Evolutionary conservation across 352 stramenopile species (phyloP).

Genomic region (Phytophthora boehmeriae): DNA sequence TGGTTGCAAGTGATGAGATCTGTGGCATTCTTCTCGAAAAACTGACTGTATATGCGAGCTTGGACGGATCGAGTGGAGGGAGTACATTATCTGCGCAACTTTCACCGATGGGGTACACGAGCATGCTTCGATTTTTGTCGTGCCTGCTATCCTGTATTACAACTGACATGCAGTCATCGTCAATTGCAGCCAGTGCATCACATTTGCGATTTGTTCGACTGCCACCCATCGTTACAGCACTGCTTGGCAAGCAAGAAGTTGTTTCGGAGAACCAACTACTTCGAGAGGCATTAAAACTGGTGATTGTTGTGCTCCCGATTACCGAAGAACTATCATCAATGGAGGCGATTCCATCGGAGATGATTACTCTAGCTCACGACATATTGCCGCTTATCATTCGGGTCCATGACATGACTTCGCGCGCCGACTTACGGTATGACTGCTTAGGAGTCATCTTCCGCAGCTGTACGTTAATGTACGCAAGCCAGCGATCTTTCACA

Average conservation of each 20-base stretch:
- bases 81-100: slow-evolving; percentile 15
- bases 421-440: slow-evolving; percentile 56
- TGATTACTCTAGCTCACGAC: slow-evolving; percentile 44
- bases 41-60: slow-evolving; percentile 34
- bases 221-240: slow-evolving; percentile 47
- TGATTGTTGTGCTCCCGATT: slow-evolving; percentile 54
- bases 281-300: slow-evolving; percentile 61
- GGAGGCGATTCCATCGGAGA: slow-evolving; percentile 22
- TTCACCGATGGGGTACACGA: slow-evolving; percentile 37
- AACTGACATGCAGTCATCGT: slow-evolving; percentile 19
- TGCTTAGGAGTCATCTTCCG: slow-evolving; percentile 61
- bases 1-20: slow-evolving; percentile 51
- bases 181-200: slow-evolving; percentile 20
- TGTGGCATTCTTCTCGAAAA: slow-evolving; percentile 41
- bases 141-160: slow-evolving; percentile 36
- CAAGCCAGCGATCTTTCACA: slow-evolving; percentile 31
- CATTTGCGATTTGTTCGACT: slow-evolving; percentile 47
- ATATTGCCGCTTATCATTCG: slow-evolving; percentile 55
- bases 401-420: slow-evolving; percentile 60
- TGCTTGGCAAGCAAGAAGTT: slow-evolving; percentile 49
- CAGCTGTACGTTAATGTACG: slow-evolving; percentile 48
- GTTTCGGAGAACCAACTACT: slow-evolving; percentile 54
- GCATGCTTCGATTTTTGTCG: slow-evolving; percentile 54
- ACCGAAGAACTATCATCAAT: slow-evolving; percentile 32
- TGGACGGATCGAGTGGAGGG: slow-evolving; percentile 2